Conservation (phyloP, 352 stramenopile genomes). For the Globisporangium alternatum region DNA sequence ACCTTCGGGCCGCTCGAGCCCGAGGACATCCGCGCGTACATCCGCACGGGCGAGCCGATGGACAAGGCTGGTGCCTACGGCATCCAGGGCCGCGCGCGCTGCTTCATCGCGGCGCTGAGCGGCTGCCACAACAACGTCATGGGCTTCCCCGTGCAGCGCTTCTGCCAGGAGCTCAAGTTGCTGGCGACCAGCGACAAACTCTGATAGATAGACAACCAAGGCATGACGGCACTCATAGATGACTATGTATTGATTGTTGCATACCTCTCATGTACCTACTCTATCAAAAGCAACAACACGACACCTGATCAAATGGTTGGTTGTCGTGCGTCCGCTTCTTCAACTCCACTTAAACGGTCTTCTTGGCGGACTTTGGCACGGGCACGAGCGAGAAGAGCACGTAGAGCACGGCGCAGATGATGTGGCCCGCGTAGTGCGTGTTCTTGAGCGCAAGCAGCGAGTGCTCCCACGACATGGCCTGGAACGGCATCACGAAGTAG, state of each 20-base stretch:
- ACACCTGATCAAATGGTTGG: not conserved
- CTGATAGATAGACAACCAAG: conserved; percentile 15
- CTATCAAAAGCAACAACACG: conserved; percentile 1
- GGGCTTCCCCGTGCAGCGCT: conserved; percentile 83
- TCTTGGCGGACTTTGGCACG: conserved; percentile 50
- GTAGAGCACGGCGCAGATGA: conserved; percentile 61
- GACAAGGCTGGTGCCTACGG: conserved; percentile 92
- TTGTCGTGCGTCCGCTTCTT: not conserved
- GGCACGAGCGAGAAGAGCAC: conserved; percentile 67
- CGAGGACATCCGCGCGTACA: conserved; percentile 77
- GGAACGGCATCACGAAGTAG: conserved; percentile 75
- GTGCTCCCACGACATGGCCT: conserved; percentile 68
- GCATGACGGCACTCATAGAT: not conserved
- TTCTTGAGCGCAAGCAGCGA: conserved; percentile 62
- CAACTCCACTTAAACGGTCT: conserved; percentile 35
- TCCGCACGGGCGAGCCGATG: conserved; percentile 88
- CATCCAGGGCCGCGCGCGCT: conserved; percentile 82
- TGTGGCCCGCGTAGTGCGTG: conserved; percentile 69
- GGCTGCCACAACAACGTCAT: conserved; percentile 93
- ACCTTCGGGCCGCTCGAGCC: conserved; percentile 54
- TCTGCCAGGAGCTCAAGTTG: conserved; percentile 55
- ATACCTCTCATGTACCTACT: not conserved
- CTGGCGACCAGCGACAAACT: conserved; percentile 40
- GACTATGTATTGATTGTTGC: not conserved
- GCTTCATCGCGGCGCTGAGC: conserved; percentile 75